Evolutionary conservation across 2,329 filamentous ascomycete species (phyloP).

Genomic region (Elsinoe ampelina): DNA sequence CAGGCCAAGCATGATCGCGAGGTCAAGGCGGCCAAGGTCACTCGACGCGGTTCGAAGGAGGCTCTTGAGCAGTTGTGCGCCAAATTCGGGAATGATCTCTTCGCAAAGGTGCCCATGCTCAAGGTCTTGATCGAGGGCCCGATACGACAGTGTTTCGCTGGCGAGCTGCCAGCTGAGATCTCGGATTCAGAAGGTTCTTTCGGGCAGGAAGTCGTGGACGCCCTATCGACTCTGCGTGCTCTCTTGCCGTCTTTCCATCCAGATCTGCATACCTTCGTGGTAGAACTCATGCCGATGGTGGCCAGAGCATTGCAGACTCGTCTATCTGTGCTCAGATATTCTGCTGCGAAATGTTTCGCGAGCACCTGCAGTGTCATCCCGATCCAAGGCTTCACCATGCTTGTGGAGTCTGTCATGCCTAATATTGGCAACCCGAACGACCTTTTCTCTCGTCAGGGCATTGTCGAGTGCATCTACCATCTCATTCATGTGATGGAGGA

Average conservation of each 20-base stretch:
- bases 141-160: conserved; percentile 63
- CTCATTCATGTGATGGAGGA: conserved; percentile 98
- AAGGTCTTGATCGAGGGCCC: conserved; percentile 73
- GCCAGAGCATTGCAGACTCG: conserved; percentile 80
- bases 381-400: conserved; percentile 87
- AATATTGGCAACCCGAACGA: conserved; percentile 87
- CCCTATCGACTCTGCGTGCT: conserved; percentile 82
- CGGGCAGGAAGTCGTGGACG: conserved; percentile 90
- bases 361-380: conserved; percentile 96
- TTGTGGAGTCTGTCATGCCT: conserved; percentile 87
- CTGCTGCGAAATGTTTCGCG: conserved; percentile 92
- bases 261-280: conserved; percentile 68
- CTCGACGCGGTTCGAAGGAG: conserved; percentile 85
- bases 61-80: conserved; percentile 78
- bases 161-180: conserved; percentile 59
- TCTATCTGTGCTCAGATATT: conserved; percentile 88
- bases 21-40: conserved; percentile 79
- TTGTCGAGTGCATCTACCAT: conserved; percentile 92
- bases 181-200: conserved; percentile 62
- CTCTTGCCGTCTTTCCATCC: conserved; percentile 80
- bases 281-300: conserved; percentile 73
- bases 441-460: conserved; percentile 80
- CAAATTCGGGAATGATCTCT: conserved; percentile 66
- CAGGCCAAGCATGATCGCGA: conserved; percentile 83
- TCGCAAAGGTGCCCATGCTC: conserved; percentile 78